phyloP scores from a whole-genome alignment of 2,329 filamentous ascomycete species.

The Dryadomyces sulphureus region DNA sequence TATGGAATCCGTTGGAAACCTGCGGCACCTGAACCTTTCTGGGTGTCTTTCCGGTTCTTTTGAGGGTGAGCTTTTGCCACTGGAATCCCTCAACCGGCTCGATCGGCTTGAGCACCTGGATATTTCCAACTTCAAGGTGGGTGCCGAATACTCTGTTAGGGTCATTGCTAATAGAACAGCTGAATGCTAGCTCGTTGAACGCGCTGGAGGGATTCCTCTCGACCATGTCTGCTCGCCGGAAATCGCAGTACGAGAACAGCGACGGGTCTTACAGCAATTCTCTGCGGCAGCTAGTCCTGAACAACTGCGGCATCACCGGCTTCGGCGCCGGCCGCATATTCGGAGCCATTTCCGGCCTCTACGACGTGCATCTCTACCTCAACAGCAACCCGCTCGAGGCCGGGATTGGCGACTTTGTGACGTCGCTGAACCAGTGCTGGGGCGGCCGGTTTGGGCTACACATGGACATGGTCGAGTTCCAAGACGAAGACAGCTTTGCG shows the following conservation, averaged over 20 bases:
- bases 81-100: conserved; percentile 25
- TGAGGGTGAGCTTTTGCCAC: conserved; percentile 30
- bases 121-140: conserved; percentile 37
- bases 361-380: conserved; percentile 32
- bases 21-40: conserved; percentile 34
- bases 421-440: conserved; percentile 29
- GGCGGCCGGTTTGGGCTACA: conserved; percentile 32
- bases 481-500: conserved; percentile 34
- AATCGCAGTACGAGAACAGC: not conserved
- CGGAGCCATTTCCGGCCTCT: conserved; percentile 29
- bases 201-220: conserved; percentile 30
- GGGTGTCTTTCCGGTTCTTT: conserved; percentile 32
- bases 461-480: conserved; percentile 43
- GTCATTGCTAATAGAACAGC: not conserved
- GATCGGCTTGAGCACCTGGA: conserved; percentile 37
- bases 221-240: conserved; percentile 7
- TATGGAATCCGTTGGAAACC: conserved; percentile 25
- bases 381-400: conserved; percentile 38
- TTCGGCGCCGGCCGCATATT: conserved; percentile 34
- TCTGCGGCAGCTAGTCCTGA: conserved; percentile 27
- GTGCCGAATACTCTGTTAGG: too few relatives aligned
- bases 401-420: conserved; percentile 34
- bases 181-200: conserved; percentile 27
- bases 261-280: conserved; percentile 6
- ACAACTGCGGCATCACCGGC: conserved; percentile 37